These are phyloP conservation scores for Suillus weaverae DNA, from an alignment of 768 basidiomycete species.

Conservation along the genomic window DNA sequence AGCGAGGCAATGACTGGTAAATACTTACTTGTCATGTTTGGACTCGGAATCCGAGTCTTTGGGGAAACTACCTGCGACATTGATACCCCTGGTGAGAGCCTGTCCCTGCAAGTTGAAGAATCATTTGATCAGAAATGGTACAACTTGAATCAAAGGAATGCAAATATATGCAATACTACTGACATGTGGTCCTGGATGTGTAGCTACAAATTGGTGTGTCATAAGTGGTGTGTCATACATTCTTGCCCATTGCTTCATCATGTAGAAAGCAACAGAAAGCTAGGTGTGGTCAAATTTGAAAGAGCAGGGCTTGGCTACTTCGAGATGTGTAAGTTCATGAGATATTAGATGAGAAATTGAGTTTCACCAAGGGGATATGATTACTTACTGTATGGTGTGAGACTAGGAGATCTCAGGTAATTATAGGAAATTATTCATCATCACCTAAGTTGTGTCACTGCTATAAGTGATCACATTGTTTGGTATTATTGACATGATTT, in stretches of 20 bases:
- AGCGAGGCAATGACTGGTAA: neutral
- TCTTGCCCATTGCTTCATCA: neutral
- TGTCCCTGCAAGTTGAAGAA: neutral
- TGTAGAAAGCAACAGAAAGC: neutral
- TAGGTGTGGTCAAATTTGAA: neutral
- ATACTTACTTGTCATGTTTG: neutral
- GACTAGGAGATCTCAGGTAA: neutral
- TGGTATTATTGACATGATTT: conserved; percentile 2
- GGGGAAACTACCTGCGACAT: neutral
- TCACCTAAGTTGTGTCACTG: neutral
- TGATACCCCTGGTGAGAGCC: too few relatives aligned
- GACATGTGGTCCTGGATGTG: neutral
- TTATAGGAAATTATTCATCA: neutral
- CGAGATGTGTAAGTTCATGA: neutral
- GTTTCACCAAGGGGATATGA: neutral
- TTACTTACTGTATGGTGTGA: neutral
- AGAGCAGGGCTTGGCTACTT: neutral
- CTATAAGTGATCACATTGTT: neutral
- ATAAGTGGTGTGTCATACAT: neutral
- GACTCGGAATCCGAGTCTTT: neutral
- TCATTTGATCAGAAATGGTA: neutral
- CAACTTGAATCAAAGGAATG: neutral
- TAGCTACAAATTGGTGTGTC: neutral
- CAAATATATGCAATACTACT: neutral
- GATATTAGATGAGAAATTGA: neutral